These are phyloP conservation scores for Aplosporella prunicola DNA, from an alignment of 2,329 filamentous ascomycete species.

Conservation along the genomic window DNA sequence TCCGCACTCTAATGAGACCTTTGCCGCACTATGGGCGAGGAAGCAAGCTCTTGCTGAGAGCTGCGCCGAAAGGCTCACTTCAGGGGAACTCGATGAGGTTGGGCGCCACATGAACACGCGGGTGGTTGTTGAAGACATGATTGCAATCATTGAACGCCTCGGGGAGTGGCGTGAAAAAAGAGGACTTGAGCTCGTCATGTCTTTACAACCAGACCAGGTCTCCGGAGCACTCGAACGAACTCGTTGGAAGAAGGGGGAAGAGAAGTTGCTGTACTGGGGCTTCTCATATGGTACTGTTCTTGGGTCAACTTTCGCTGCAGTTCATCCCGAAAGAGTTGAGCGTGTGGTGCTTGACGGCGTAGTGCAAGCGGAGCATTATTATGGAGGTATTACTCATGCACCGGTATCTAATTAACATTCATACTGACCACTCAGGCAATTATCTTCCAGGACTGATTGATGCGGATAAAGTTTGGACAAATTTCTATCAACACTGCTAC, in stretches of 20 bases:
- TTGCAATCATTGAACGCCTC: slow-evolving; percentile 31
- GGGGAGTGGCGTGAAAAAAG: slow-evolving; percentile 20
- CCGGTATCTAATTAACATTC: too few species aligned
- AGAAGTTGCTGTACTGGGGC: not conserved
- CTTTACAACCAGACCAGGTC: too few species aligned
- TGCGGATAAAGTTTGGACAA: slow-evolving; percentile 32
- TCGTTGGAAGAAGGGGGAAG: not conserved
- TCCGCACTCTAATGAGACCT: slow-evolving; percentile 18
- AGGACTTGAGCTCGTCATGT: too few species aligned
- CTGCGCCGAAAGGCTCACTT: slow-evolving; percentile 20
- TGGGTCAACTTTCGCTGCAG: slow-evolving; percentile 26
- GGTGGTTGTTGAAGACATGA: slow-evolving; percentile 31
- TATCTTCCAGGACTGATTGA: slow-evolving; percentile 19
- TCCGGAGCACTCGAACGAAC: not conserved
- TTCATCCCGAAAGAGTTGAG: slow-evolving; percentile 27
- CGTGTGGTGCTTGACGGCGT: slow-evolving; percentile 37
- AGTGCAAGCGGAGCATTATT: slow-evolving; percentile 21
- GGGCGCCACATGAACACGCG: slow-evolving; percentile 30
- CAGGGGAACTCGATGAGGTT: slow-evolving; percentile 18
- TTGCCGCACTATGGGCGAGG: not conserved
- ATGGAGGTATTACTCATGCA: not conserved
- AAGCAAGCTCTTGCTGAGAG: slow-evolving; percentile 13
- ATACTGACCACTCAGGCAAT: not conserved
- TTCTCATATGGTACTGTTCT: slow-evolving; percentile 38
- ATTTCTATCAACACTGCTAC: slow-evolving; percentile 38